Evolutionary conservation across 2,329 filamentous ascomycete genomes (phyloP).

Genomic region (Pseudogymnoascus sp.): DNA sequence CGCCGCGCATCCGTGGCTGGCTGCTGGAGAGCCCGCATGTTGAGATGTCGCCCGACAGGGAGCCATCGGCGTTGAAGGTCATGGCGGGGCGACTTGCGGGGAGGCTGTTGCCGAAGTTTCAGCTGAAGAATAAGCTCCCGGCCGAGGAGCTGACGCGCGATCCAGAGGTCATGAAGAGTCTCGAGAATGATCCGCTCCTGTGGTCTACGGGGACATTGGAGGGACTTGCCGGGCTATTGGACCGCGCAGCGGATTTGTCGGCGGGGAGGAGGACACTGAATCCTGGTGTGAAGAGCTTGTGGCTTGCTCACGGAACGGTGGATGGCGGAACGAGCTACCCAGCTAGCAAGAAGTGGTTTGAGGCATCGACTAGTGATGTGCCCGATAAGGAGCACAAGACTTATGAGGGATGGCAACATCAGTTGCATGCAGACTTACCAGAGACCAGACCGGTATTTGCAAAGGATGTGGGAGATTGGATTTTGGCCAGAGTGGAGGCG

Average conservation of each 20-base stretch:
- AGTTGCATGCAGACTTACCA: constrained; percentile 52
- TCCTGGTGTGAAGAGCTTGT: constrained; percentile 52
- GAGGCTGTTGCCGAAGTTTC: constrained; percentile 56
- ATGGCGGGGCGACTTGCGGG: constrained; percentile 58
- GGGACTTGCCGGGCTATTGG: constrained; percentile 67
- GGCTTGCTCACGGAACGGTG: constrained; percentile 67
- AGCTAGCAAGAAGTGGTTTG: constrained; percentile 56
- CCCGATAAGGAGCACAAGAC: constrained; percentile 62
- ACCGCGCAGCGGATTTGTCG: constrained; percentile 57
- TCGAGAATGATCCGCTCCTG: constrained; percentile 59
- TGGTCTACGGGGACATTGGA: constrained; percentile 84
- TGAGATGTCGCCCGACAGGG: constrained; percentile 56
- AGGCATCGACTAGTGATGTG: constrained; percentile 41
- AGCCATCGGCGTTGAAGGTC: constrained; percentile 57
- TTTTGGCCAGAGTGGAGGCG: constrained; percentile 39
- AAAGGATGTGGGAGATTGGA: constrained; percentile 58
- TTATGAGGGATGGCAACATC: constrained; percentile 75
- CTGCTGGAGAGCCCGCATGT: constrained; percentile 73
- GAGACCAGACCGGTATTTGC: constrained; percentile 33
- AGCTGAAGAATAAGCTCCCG: constrained; percentile 59
- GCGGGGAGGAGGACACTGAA: constrained; percentile 45
- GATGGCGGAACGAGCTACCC: constrained; percentile 63
- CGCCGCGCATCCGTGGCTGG: constrained; percentile 60
- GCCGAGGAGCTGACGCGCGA: constrained; percentile 60
- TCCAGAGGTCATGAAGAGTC: constrained; percentile 49